Conservation (phyloP, 257 asterid species). For the Solanum gracilifrons region DNA sequence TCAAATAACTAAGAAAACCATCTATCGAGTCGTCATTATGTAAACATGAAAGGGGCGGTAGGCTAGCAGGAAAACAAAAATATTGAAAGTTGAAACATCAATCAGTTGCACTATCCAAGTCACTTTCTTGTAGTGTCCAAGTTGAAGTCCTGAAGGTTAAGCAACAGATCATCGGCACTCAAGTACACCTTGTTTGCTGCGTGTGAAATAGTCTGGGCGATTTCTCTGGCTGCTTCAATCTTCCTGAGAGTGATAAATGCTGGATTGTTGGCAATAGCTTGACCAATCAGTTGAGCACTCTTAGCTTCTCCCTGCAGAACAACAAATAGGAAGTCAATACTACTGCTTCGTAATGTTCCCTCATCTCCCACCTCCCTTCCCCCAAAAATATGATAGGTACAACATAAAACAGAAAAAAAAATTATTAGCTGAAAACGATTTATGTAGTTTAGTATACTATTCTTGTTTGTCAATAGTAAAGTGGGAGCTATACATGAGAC, state of each 20-base stretch:
- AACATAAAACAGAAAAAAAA: neutral
- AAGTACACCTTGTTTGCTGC: constrained; percentile 76
- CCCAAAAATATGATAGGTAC: neutral
- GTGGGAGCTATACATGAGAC: neutral
- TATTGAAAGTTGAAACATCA: neutral
- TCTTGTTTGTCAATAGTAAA: neutral
- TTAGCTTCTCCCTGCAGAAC: constrained; percentile 82
- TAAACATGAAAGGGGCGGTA: neutral
- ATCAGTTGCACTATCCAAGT: neutral
- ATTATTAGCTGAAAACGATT: neutral
- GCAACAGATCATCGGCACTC: constrained; percentile 69
- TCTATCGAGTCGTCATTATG: neutral
- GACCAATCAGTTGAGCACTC: constrained; percentile 92
- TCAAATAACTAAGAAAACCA: neutral
- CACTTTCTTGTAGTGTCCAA: constrained; percentile 20
- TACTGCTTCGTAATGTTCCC: neutral
- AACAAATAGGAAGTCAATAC: neutral
- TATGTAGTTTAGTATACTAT: neutral
- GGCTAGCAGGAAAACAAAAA: neutral
- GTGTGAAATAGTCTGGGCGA: constrained; percentile 47
- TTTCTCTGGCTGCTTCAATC: constrained; percentile 86
- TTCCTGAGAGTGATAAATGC: constrained; percentile 84
- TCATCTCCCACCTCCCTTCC: neutral
- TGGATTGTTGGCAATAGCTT: constrained; percentile 79
- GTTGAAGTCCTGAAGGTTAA: constrained; percentile 61